Base-by-base conservation (phyloP, 2,329 filamentous ascomycete species). In the Fusarium sp. region DNA sequence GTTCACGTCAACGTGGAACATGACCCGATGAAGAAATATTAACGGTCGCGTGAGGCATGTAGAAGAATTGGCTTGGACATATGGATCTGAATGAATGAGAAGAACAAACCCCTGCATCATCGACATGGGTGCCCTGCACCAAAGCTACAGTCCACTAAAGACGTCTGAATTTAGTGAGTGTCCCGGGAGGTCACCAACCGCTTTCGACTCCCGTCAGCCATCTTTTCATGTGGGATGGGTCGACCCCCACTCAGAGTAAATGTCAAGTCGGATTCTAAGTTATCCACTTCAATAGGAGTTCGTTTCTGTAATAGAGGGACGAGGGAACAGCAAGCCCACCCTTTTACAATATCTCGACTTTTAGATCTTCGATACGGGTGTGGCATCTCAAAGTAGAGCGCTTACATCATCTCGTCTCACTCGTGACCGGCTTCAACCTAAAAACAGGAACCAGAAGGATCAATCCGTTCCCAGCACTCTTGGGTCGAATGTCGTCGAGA, bases 401-500 rank as follows among this genome's bases (percentile, higher is more conserved):
- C 56, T 65, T 63, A 52, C 45, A 67, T 66, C 61, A 63, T 67
- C 46, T 43, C 48, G 43, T 45, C 46, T 52, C 44, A 41, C 49
- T 25, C 37, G 30, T 37, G 46, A 45, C 33, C 51, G 65, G 60
- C 51, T 35, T 65, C 48, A 69, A 69, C 52, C 48, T 60, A 48
- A 44, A 44, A 66, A 15, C 50, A 64, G 48, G 66, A 65, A 70
- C 62, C 62, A 65, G 66, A 65, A 64, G 66, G 67, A 63, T 71
- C 39, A 27, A 14, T 33, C 64, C 60, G 62, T 65, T 55, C 49
- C 56, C 65, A 61, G 45, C 44, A 59, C 44, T 57, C 57, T 39
- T 46, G 35, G 66, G 58, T 70, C 70, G 58, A 71, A 71, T 60
- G 30, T 65, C 56, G 19, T 70, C 62, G 57, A 64, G 46, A 68